phyloP scores from a whole-genome alignment of 2,329 filamentous ascomycete species.

The Fusarium dlaminii region DNA sequence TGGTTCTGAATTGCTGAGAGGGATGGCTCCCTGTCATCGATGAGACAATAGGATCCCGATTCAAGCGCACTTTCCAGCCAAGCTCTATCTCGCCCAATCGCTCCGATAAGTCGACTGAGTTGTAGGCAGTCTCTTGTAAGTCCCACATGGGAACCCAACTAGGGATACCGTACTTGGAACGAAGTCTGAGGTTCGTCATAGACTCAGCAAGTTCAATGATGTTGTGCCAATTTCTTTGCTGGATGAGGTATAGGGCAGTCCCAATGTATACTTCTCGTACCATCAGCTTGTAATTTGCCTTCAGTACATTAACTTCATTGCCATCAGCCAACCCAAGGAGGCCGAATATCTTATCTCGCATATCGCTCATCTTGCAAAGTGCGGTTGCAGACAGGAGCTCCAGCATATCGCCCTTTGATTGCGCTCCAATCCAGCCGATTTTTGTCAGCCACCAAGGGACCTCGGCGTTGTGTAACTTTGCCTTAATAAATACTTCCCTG shows the following conservation, averaged over 20 bases:
- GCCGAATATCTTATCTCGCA: conserved; percentile 24
- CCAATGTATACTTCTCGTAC: conserved; percentile 29
- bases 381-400: conserved; percentile 13
- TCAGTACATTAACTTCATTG: background rate
- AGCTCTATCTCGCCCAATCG: background rate
- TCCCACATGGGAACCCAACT: conserved; percentile 26
- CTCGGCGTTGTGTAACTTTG: background rate
- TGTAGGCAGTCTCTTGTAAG: conserved; percentile 1
- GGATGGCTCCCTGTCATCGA: background rate
- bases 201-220: conserved; percentile 7
- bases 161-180: conserved; percentile 16
- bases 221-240: background rate
- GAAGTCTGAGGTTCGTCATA: background rate
- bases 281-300: conserved; percentile 16
- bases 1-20: background rate
- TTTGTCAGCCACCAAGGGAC: conserved; percentile 12
- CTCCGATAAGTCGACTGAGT: background rate
- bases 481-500: background rate
- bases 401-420: background rate
- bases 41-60: background rate
- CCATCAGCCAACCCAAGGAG: conserved; percentile 12
- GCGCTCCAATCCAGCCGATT: conserved; percentile 5
- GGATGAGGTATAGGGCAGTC: conserved; percentile 15
- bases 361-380: conserved; percentile 4
- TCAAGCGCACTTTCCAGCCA: background rate